Conservation (phyloP, 164 flowering plant species). For the Litsea cubeba region DNA sequence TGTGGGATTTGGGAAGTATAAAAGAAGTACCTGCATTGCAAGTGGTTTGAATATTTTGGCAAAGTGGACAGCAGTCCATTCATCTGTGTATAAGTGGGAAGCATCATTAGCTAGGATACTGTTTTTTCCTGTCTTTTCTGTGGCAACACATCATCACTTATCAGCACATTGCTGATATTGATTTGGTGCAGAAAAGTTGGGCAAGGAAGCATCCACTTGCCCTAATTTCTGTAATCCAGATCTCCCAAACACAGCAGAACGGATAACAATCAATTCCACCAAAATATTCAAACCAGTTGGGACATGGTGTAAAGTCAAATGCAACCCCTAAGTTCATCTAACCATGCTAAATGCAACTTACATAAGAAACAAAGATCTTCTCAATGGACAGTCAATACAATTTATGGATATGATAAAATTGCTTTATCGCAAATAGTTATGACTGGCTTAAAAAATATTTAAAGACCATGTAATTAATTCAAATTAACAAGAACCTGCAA, state of each 20-base stretch:
- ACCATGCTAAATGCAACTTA: neutral
- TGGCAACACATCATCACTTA: neutral
- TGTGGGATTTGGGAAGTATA: neutral
- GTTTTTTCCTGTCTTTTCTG: neutral
- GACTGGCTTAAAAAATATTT: neutral
- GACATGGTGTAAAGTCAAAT: neutral
- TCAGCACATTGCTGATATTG: neutral
- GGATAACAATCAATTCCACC: neutral
- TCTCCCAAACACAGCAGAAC: neutral
- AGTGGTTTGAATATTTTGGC: neutral
- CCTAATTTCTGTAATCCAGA: no score
- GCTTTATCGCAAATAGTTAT: neutral
- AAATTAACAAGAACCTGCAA: constrained; percentile 47
- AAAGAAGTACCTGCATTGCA: no score
- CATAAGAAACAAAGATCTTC: neutral
- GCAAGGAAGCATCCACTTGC: neutral
- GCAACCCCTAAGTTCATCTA: neutral
- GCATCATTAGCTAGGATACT: neutral
- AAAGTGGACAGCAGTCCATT: no score
- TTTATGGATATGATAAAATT: neutral
- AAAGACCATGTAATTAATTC: neutral
- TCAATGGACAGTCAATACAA: neutral
- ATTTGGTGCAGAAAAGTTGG: neutral
- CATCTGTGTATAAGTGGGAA: neutral
- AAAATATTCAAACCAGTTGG: neutral